phyloP scores from a whole-genome alignment of 306 rosid genomes.

The Delonix regia region DNA sequence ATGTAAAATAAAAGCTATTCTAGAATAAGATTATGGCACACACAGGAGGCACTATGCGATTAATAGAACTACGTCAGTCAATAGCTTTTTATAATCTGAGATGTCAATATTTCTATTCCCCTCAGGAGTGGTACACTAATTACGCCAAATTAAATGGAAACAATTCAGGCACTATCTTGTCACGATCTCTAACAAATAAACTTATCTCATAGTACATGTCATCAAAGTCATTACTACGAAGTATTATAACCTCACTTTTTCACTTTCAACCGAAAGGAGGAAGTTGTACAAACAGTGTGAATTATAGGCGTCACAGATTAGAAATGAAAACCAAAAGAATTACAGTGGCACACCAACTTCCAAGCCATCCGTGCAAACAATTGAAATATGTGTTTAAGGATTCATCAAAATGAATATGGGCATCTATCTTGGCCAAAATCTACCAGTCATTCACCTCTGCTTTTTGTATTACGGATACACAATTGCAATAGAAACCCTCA shows the following conservation, averaged over 20 bases:
- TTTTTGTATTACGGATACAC: too few species aligned
- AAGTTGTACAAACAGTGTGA: not conserved
- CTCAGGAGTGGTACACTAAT: not conserved
- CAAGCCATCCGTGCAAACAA: not conserved
- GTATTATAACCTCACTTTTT: not conserved
- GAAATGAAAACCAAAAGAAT: not conserved
- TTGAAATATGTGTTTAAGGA: not conserved
- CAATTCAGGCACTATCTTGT: not conserved
- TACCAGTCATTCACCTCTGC: not conserved
- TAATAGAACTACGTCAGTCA: not conserved
- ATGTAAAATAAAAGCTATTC: not conserved
- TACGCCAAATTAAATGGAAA: not conserved
- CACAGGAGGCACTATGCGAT: not conserved
- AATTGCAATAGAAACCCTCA: too few species aligned
- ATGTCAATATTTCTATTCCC: not conserved
- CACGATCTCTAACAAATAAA: not conserved
- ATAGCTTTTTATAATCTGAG: too few species aligned
- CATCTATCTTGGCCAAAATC: not conserved
- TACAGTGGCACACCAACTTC: not conserved
- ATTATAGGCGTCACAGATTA: too few species aligned
- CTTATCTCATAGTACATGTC: not conserved
- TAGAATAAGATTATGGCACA: not conserved
- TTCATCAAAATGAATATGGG: not conserved
- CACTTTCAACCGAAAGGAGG: not conserved
- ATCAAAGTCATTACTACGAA: not conserved